A percentile compares a stretch with the other conserved stretches of the same genome.
Evolutionary conservation across 164 flowering plant genomes (phyloP).

Genomic region (Vitis cinerea): DNA sequence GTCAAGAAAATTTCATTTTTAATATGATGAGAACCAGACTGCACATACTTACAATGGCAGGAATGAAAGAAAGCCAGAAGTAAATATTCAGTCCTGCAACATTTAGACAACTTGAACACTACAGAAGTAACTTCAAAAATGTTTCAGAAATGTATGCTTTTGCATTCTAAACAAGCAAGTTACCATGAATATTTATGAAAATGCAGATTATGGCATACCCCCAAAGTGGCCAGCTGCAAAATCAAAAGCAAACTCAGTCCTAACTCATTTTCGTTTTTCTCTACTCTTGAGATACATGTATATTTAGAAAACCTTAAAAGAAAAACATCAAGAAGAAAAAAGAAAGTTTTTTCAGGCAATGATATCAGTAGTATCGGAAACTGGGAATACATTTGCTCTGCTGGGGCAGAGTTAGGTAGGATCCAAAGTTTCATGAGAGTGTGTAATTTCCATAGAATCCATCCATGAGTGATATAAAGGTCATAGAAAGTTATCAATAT

Average conservation of each 20-base stretch:
- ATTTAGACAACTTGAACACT: conserved; percentile 7
- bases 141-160: background rate
- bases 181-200: conserved; percentile 89
- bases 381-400: too few relatives aligned
- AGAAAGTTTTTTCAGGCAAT: background rate
- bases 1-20: background rate
- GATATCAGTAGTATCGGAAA: too few relatives aligned
- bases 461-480: too few relatives aligned
- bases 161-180: conserved; percentile 3
- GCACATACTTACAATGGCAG: conserved; percentile 68
- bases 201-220: conserved; percentile 88
- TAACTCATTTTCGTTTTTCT: background rate
- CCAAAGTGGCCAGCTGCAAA: conserved; percentile 95
- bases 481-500: background rate
- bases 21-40: background rate
- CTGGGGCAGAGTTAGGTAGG: too few relatives aligned
- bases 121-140: background rate
- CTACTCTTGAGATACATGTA: background rate
- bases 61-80: conserved; percentile 96
- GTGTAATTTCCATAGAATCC: too few relatives aligned
- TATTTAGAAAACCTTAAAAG: too few relatives aligned
- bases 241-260: background rate
- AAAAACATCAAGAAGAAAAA: background rate
- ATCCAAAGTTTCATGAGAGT: too few relatives aligned
- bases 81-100: conserved; percentile 79